A percentile compares a stretch with the other conserved stretches of the same genome.
These are phyloP conservation scores for Penicillium fimorum DNA, from an alignment of 495 filamentous ascomycete genomes.

Conservation along the genomic window DNA sequence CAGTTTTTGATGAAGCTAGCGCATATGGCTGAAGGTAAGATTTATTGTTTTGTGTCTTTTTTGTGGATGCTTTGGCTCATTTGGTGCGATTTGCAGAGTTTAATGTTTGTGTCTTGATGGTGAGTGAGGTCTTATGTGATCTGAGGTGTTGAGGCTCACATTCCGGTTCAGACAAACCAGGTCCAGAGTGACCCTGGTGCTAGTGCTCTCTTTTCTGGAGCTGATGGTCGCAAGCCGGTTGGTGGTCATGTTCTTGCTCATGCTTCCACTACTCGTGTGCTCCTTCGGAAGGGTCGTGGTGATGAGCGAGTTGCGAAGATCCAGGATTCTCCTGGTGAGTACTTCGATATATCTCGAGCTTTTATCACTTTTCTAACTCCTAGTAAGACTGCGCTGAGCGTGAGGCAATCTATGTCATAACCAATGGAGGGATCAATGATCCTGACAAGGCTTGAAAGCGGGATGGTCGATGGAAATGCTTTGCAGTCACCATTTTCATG, in stretches of 20 bases:
- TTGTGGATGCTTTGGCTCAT: slow-evolving; percentile 7
- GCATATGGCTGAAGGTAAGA: slow-evolving; percentile 69
- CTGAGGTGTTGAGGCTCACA: background rate
- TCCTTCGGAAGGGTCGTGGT: slow-evolving; percentile 73
- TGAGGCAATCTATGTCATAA: slow-evolving; percentile 78
- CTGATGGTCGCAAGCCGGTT: slow-evolving; percentile 72
- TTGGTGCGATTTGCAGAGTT: slow-evolving; percentile 53
- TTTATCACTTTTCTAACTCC: slow-evolving; percentile 6
- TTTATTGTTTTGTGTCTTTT: background rate
- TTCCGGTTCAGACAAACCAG: slow-evolving; percentile 63
- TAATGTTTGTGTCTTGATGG: slow-evolving; percentile 74
- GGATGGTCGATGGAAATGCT: background rate
- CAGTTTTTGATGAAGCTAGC: slow-evolving; percentile 67
- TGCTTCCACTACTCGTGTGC: slow-evolving; percentile 70
- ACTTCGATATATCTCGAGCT: background rate
- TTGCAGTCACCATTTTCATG: background rate
- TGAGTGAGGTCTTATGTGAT: slow-evolving; percentile 24
- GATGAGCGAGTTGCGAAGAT: slow-evolving; percentile 81
- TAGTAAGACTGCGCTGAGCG: slow-evolving; percentile 66
- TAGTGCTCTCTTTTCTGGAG: slow-evolving; percentile 73
- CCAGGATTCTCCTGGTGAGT: slow-evolving; percentile 68
- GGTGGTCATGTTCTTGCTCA: slow-evolving; percentile 80
- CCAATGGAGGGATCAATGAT: slow-evolving; percentile 73
- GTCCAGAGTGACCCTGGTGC: slow-evolving; percentile 81
- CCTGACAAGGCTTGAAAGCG: slow-evolving; percentile 55